These are phyloP conservation scores for Saccharomycopsis capsularis DNA, from an alignment of 805 yeast genomes.

Conservation along the genomic window DNA sequence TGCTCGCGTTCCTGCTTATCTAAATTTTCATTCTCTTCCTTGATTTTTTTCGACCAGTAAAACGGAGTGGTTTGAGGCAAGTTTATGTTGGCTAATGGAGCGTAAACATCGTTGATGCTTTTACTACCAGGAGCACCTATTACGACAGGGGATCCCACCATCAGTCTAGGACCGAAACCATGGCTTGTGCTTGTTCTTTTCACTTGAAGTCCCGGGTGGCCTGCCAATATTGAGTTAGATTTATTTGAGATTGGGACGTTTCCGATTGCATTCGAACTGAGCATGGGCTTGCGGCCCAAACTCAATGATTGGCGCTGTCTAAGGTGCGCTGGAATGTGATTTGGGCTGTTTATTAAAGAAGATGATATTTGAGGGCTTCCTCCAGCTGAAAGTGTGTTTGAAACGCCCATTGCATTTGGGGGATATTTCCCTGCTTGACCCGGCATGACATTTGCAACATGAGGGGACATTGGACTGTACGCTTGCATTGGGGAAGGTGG, in stretches of 20 bases:
- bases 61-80: slow-evolving; percentile 22
- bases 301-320: background rate
- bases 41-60: slow-evolving; percentile 50
- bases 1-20: background rate
- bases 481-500: slow-evolving; percentile 25
- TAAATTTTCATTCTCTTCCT: slow-evolving; percentile 27
- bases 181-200: background rate
- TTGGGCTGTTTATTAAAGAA: background rate
- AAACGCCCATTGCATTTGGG: background rate
- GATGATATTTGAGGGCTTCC: slow-evolving; percentile 1
- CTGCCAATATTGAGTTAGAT: too few relatives aligned
- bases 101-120: too few relatives aligned
- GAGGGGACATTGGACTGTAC: slow-evolving; percentile 8
- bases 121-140: background rate
- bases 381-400: too few relatives aligned
- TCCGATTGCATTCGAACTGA: background rate
- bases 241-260: too few relatives aligned
- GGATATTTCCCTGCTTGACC: background rate
- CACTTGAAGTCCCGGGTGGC: background rate
- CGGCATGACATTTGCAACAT: background rate
- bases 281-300: background rate
- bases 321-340: background rate
- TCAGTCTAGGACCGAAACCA: background rate
- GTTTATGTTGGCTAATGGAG: background rate
- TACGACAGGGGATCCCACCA: background rate